Conservation (phyloP, 1,139 yeast species). For the Pichia inconspicua region DNA sequence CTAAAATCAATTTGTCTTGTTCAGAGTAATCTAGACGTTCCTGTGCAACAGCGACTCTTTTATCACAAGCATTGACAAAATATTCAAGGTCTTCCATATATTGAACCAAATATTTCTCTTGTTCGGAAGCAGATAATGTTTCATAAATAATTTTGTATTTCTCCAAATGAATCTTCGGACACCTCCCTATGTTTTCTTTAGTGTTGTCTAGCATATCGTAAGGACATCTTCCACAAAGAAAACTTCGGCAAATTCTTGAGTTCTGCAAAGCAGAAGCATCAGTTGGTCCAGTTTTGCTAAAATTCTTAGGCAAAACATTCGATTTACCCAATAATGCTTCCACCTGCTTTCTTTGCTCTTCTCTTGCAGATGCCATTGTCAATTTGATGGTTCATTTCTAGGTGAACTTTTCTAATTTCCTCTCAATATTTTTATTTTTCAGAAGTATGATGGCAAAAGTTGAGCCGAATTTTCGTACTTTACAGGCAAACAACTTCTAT, state of each 20-base stretch:
- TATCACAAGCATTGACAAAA: slow-evolving; percentile 60
- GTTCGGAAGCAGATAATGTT: slow-evolving; percentile 17
- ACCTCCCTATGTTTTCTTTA: slow-evolving; percentile 74
- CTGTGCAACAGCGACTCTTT: slow-evolving; percentile 57
- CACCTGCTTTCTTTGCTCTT: slow-evolving; percentile 66
- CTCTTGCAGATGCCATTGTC: slow-evolving; percentile 37
- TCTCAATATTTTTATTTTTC: background rate
- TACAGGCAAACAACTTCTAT: too few species aligned
- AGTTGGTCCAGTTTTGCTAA: slow-evolving; percentile 6
- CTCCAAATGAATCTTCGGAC: slow-evolving; percentile 72
- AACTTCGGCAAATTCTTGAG: slow-evolving; percentile 69
- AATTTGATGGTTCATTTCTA: too few species aligned
- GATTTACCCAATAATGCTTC: slow-evolving; percentile 82
- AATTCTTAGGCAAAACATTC: slow-evolving; percentile 30
- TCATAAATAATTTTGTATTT: slow-evolving; percentile 70
- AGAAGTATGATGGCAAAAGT: background rate
- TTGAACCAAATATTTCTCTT: background rate
- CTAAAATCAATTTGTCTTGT: slow-evolving; percentile 58
- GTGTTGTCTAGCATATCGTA: slow-evolving; percentile 79
- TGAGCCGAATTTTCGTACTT: background rate
- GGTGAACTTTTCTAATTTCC: too few species aligned
- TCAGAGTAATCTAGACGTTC: slow-evolving; percentile 60
- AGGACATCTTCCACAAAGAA: slow-evolving; percentile 82
- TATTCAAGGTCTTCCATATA: slow-evolving; percentile 40
- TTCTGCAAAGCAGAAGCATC: slow-evolving; percentile 39